Evolutionary conservation across 2,329 filamentous ascomycete genomes (phyloP).

Genomic region (Spiromastix sp.): DNA sequence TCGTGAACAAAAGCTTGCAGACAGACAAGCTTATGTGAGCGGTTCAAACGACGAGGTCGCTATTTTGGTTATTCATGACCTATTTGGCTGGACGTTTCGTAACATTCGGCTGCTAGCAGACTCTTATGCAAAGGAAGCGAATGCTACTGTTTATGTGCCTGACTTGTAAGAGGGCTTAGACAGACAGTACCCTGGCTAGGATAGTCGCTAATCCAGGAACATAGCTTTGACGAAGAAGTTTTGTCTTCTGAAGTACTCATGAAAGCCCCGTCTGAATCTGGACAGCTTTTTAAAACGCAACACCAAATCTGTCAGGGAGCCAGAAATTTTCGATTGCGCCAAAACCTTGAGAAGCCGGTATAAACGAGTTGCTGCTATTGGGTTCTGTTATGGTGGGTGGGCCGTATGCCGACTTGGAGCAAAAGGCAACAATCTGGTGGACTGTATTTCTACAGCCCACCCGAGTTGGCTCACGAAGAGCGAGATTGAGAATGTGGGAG

Average conservation of each 20-base stretch:
- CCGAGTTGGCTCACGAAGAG: conserved; percentile 33
- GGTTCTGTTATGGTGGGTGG: conserved; percentile 46
- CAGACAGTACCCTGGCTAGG: too few relatives aligned
- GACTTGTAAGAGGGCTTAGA: conserved; percentile 16
- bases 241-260: neutral
- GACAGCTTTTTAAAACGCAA: conserved; percentile 14
- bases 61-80: conserved; percentile 29
- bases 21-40: conserved; percentile 27
- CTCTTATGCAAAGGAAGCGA: conserved; percentile 35
- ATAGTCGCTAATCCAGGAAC: too few relatives aligned
- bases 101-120: conserved; percentile 39
- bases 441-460: conserved; percentile 37
- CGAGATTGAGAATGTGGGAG: conserved; percentile 38
- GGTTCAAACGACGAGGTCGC: conserved; percentile 25
- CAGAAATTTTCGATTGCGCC: conserved; percentile 27
- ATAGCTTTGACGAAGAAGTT: neutral
- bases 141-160: conserved; percentile 37
- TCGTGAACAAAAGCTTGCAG: conserved; percentile 21
- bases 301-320: conserved; percentile 27
- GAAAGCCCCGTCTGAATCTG: neutral
- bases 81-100: conserved; percentile 36
- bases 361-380: conserved; percentile 33
- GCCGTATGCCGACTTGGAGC: conserved; percentile 38
- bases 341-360: conserved; percentile 21
- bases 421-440: conserved; percentile 33